Conservation (phyloP, 2,329 filamentous ascomycete genomes). For the Hortaea werneckii region DNA sequence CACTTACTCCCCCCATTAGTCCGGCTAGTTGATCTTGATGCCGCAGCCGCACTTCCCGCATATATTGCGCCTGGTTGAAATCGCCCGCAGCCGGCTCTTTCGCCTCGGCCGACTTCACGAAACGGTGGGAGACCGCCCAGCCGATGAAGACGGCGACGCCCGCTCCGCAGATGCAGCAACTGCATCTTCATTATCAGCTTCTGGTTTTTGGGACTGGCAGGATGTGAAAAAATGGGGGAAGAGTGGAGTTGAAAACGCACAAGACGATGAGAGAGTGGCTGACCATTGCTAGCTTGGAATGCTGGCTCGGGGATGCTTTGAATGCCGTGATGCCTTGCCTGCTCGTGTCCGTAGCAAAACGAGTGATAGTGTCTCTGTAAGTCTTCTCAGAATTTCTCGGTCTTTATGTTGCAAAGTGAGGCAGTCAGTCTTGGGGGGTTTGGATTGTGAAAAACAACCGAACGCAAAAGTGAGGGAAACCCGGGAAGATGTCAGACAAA, state of each 20-base stretch:
- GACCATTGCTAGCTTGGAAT: neutral
- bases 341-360: too few species aligned
- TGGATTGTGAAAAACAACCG: too few species aligned
- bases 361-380: too few species aligned
- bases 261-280: neutral
- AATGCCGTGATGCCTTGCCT: too few species aligned
- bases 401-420: too few species aligned
- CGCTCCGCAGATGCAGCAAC: constrained; percentile 9
- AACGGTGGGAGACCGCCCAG: constrained; percentile 14
- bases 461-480: too few species aligned
- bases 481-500: too few species aligned
- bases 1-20: neutral
- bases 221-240: too few species aligned
- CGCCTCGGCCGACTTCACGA: constrained; percentile 4
- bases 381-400: too few species aligned
- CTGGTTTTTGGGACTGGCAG: neutral
- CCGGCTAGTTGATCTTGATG: constrained; percentile 3
- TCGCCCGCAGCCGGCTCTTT: constrained; percentile 1
- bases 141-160: constrained; percentile 13
- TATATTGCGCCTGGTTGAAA: constrained; percentile 17
- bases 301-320: too few species aligned
- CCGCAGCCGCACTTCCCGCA: constrained; percentile 19
- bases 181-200: neutral
- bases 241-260: neutral
- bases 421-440: too few species aligned